Percentiles rank a stretch among this genome's conserved stretches.
Conservation (phyloP, 192 early-diverging fungal species). For the Gigaspora rosea region DNA sequence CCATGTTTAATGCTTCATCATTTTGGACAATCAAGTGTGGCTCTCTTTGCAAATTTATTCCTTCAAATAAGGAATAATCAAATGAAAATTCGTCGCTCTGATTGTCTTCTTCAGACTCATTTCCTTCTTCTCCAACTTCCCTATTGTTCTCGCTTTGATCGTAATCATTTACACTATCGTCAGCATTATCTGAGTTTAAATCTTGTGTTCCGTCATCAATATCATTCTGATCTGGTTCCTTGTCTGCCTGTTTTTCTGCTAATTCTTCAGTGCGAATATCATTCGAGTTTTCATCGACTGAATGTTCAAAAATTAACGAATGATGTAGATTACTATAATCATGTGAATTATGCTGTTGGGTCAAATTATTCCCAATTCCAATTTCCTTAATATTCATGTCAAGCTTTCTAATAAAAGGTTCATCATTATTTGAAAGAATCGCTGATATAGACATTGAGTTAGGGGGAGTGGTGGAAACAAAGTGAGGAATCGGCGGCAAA, state of each 20-base stretch:
- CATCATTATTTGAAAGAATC: slow-evolving; percentile 20
- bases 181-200: not conserved
- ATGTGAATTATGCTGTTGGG: not conserved
- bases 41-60: not conserved
- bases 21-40: slow-evolving; percentile 43
- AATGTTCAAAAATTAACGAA: not conserved
- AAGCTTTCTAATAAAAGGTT: slow-evolving; percentile 8
- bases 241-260: not conserved
- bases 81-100: not conserved
- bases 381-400: slow-evolving; percentile 16
- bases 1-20: slow-evolving; percentile 39
- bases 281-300: not conserved
- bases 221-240: not conserved
- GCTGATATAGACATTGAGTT: slow-evolving; percentile 6
- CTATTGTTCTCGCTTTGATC: not conserved
- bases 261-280: not conserved
- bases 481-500: not conserved
- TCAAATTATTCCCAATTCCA: not conserved
- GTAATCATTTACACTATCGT: not conserved
- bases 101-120: not conserved
- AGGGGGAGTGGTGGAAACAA: not conserved
- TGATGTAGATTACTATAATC: slow-evolving; percentile 5
- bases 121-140: slow-evolving; percentile 25
- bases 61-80: slow-evolving; percentile 9
- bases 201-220: not conserved